phyloP scores from a whole-genome alignment of 352 stramenopile species.

The Globisporangium nunn region DNA sequence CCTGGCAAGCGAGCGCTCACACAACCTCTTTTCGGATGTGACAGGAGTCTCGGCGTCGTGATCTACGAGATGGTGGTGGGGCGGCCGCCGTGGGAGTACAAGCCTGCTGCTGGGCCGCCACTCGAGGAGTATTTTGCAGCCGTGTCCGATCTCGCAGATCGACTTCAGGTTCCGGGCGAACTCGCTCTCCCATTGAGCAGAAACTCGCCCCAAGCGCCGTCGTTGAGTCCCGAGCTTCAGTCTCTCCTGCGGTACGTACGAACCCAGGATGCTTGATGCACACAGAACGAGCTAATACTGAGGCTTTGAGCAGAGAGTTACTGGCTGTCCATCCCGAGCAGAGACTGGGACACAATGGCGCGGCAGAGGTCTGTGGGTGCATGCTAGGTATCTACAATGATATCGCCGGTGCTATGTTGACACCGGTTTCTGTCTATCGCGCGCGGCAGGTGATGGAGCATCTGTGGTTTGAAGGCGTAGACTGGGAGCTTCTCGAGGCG shows the following conservation, averaged over 20 bases:
- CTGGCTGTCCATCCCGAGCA: constrained; percentile 28
- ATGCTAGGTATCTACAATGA: not conserved
- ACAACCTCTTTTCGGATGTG: not conserved
- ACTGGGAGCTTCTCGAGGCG: constrained; percentile 31
- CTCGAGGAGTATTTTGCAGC: constrained; percentile 25
- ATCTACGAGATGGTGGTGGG: constrained; percentile 70
- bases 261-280: not conserved
- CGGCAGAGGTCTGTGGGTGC: constrained; percentile 15
- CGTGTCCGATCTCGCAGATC: constrained; percentile 17
- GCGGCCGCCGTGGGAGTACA: constrained; percentile 63
- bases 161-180: not conserved
- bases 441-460: constrained; percentile 43
- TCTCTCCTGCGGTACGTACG: constrained; percentile 27
- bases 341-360: constrained; percentile 34
- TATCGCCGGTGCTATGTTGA: not conserved
- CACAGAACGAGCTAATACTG: not conserved
- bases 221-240: constrained; percentile 14
- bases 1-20: not conserved
- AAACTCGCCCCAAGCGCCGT: not conserved
- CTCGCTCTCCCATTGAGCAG: not conserved
- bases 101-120: constrained; percentile 18
- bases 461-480: constrained; percentile 48
- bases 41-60: constrained; percentile 63
- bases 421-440: not conserved
- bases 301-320: constrained; percentile 11